Evolutionary conservation across 164 flowering plant species (phyloP).

Genomic region (Vitis amurensis): DNA sequence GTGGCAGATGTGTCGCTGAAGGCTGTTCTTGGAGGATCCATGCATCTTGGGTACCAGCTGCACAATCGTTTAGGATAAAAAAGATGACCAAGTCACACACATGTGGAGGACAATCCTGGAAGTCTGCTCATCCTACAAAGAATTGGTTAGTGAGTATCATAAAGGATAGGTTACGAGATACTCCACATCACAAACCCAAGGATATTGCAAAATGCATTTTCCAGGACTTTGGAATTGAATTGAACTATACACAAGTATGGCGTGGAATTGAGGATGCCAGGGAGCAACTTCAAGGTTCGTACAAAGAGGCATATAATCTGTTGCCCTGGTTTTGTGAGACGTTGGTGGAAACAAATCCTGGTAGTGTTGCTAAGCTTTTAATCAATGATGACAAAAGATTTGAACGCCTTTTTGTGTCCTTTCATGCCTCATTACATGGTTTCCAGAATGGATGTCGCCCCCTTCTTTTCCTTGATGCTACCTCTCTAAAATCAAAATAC

Average conservation of each 20-base stretch:
- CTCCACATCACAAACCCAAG: slow-evolving; percentile 38
- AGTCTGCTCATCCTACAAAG: slow-evolving; percentile 55
- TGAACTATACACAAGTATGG: slow-evolving; percentile 44
- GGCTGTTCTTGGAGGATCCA: slow-evolving; percentile 80
- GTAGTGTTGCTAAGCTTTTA: slow-evolving; percentile 29
- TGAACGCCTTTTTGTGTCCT: slow-evolving; percentile 41
- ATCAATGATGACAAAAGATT: slow-evolving; percentile 32
- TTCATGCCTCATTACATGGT: slow-evolving; percentile 38
- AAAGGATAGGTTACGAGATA: slow-evolving; percentile 40
- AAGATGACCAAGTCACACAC: slow-evolving; percentile 62
- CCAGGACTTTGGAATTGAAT: slow-evolving; percentile 41
- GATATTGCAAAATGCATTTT: slow-evolving; percentile 38
- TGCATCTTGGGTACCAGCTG: slow-evolving; percentile 70
- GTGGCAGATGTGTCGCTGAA: slow-evolving; percentile 58
- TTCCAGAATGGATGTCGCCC: slow-evolving; percentile 50
- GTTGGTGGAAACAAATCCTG: slow-evolving; percentile 43
- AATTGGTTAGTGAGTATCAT: slow-evolving; percentile 49
- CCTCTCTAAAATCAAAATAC: slow-evolving; percentile 55
- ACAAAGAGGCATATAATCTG: slow-evolving; percentile 37
- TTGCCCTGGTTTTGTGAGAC: slow-evolving; percentile 39
- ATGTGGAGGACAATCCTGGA: slow-evolving; percentile 64
- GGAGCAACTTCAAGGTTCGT: slow-evolving; percentile 42
- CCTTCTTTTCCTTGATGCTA: slow-evolving; percentile 41
- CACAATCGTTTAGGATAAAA: slow-evolving; percentile 50
- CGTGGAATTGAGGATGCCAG: slow-evolving; percentile 44